phyloP scores from a whole-genome alignment of 2,329 filamentous ascomycete species.

The Cercospora sp. region DNA sequence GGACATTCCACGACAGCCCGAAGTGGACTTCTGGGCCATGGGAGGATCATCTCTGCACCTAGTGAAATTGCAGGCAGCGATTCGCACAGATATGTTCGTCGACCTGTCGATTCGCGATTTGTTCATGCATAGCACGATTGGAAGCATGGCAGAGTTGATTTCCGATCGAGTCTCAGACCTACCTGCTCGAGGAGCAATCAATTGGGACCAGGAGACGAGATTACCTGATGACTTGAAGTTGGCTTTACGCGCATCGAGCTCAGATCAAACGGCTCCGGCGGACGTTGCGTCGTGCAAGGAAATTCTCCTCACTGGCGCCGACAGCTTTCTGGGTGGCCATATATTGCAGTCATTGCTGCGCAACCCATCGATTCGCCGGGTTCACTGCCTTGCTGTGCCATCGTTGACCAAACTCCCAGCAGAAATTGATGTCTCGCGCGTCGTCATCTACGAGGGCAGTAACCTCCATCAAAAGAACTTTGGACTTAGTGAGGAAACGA shows the following conservation, averaged over 20 bases:
- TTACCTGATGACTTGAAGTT: constrained; percentile 13
- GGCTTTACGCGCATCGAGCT: background rate
- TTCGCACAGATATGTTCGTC: constrained; percentile 40
- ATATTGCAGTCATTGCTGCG: constrained; percentile 43
- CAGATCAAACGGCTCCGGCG: too few relatives aligned
- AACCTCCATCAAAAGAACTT: constrained; percentile 33
- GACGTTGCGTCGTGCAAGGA: background rate
- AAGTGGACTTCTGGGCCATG: constrained; percentile 45
- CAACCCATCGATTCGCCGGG: constrained; percentile 34
- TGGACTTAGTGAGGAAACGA: constrained; percentile 42
- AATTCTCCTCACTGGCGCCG: constrained; percentile 44
- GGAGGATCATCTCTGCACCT: constrained; percentile 49
- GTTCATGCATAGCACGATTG: constrained; percentile 43
- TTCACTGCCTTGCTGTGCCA: constrained; percentile 51
- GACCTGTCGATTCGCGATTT: constrained; percentile 42
- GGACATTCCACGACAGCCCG: constrained; percentile 20
- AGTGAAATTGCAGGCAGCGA: constrained; percentile 41
- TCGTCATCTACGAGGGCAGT: constrained; percentile 24
- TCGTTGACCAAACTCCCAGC: constrained; percentile 28
- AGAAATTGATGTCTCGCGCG: constrained; percentile 41
- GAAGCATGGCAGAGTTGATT: constrained; percentile 43
- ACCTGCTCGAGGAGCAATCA: constrained; percentile 30
- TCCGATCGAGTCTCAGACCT: constrained; percentile 15
- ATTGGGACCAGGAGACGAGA: constrained; percentile 46
- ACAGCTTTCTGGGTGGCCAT: constrained; percentile 45